Percentiles rank a stretch among this genome's conserved stretches.
These are phyloP conservation scores for Podospora pseudocomata DNA, from an alignment of 495 filamentous ascomycete species.

Conservation along the genomic window DNA sequence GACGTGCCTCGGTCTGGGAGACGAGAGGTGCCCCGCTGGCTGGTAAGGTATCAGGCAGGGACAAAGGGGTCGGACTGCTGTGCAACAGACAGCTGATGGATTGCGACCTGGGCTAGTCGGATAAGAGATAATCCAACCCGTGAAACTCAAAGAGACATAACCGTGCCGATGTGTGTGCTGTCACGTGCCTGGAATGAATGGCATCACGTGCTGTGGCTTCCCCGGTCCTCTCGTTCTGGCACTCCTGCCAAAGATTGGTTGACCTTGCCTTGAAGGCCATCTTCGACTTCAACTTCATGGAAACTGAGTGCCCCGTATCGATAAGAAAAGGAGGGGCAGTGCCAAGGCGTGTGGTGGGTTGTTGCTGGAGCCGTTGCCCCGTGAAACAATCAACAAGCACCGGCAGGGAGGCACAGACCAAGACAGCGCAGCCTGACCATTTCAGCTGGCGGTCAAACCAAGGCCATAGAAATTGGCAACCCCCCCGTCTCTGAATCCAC, in stretches of 20 bases:
- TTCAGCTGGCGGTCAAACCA: not conserved
- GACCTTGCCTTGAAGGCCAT: no score
- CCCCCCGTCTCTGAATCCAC: conserved; percentile 12
- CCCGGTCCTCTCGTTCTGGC: no score
- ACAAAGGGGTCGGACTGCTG: not conserved
- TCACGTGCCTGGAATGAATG: no score
- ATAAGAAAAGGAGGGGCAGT: not conserved
- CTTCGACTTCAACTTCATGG: no score
- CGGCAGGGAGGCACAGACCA: conserved; percentile 2
- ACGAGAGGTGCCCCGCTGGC: not conserved
- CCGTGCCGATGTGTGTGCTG: no score
- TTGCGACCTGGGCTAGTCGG: no score
- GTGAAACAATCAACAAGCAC: conserved; percentile 17
- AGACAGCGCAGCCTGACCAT: not conserved
- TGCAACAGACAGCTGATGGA: no score
- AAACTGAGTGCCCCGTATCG: not conserved
- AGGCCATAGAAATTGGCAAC: conserved; percentile 8
- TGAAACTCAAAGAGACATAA: no score
- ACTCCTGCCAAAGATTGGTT: no score
- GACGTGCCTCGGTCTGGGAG: conserved; percentile 16
- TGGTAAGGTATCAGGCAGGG: not conserved
- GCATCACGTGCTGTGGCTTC: no score
- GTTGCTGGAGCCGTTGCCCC: conserved; percentile 15
- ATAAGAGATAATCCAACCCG: no score
- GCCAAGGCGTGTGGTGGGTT: not conserved